Conservation (phyloP, 2,329 filamentous ascomycete genomes). For the Ceratocystis papillata region DNA sequence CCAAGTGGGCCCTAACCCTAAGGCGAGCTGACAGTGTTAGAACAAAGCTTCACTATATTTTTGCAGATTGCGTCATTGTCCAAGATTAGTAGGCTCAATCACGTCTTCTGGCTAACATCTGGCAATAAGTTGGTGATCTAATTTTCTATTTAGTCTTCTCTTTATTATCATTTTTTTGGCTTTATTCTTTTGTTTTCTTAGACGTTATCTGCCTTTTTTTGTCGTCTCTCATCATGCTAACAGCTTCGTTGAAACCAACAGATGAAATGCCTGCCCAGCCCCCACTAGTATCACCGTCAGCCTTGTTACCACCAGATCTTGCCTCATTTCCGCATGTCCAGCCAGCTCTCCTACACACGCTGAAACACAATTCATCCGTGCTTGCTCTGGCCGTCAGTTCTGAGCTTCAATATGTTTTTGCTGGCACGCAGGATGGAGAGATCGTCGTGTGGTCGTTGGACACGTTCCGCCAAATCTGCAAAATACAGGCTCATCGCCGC, state of each 20-base stretch:
- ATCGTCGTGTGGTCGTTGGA: conserved; percentile 84
- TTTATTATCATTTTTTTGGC: neutral
- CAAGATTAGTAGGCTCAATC: neutral
- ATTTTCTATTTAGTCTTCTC: neutral
- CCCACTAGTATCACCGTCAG: neutral
- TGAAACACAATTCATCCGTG: conserved; percentile 67
- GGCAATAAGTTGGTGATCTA: too few species aligned
- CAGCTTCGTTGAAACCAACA: conserved; percentile 7
- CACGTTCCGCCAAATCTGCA: conserved; percentile 69
- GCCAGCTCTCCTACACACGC: conserved; percentile 53
- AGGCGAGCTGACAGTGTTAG: neutral
- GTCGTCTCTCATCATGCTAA: neutral
- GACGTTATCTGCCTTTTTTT: neutral
- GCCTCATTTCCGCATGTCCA: conserved; percentile 13
- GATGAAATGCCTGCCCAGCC: conserved; percentile 6
- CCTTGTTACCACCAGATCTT: conserved; percentile 7
- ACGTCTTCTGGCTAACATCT: neutral
- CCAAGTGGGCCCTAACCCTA: neutral
- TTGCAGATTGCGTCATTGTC: conserved; percentile 16
- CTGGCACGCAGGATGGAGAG: conserved; percentile 85
- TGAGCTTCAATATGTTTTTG: conserved; percentile 69
- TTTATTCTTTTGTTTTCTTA: neutral
- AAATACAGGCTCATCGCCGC: conserved; percentile 80
- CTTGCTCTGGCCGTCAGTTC: conserved; percentile 73
- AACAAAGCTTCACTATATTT: neutral